A percentile compares a stretch with the other conserved stretches of the same genome.
Evolutionary conservation across 805 yeast species (phyloP).

Genomic region (Maudiozyma turicensis): DNA sequence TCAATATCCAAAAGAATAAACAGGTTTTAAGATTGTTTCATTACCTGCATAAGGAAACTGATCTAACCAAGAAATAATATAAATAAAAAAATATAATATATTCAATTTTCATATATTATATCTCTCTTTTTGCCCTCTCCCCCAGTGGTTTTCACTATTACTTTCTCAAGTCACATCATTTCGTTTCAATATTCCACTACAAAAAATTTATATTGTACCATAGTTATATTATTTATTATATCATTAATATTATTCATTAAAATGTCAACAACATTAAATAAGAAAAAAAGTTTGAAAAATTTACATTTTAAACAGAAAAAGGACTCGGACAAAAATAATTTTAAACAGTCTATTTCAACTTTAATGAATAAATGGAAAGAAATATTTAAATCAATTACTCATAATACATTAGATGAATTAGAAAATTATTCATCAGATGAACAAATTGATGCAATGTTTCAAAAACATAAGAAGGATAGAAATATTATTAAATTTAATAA

Average conservation of each 20-base stretch:
- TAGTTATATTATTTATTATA: neutral
- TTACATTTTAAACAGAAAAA: neutral
- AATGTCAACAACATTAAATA: neutral
- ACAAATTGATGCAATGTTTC: constrained; percentile 16
- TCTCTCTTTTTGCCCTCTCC: too few species aligned
- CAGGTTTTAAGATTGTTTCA: too few species aligned
- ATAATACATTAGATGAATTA: constrained; percentile 15
- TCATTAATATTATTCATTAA: neutral
- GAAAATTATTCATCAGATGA: constrained; percentile 14
- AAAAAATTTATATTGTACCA: neutral
- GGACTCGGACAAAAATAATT: neutral
- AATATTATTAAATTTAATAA: neutral
- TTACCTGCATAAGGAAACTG: too few species aligned
- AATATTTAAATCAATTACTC: constrained; percentile 14
- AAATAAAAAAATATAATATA: too few species aligned
- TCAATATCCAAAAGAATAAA: too few species aligned
- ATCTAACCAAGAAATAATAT: too few species aligned
- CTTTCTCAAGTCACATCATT: too few species aligned
- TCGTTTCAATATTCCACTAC: neutral
- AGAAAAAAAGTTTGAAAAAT: neutral
- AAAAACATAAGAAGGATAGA: constrained; percentile 1
- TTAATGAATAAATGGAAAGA: constrained; percentile 18
- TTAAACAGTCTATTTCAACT: constrained; percentile 6
- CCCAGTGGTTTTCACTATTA: too few species aligned
- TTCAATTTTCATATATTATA: too few species aligned